Conservation (phyloP, 2,329 filamentous ascomycete species). For the Pseudopithomyces chartarum region DNA sequence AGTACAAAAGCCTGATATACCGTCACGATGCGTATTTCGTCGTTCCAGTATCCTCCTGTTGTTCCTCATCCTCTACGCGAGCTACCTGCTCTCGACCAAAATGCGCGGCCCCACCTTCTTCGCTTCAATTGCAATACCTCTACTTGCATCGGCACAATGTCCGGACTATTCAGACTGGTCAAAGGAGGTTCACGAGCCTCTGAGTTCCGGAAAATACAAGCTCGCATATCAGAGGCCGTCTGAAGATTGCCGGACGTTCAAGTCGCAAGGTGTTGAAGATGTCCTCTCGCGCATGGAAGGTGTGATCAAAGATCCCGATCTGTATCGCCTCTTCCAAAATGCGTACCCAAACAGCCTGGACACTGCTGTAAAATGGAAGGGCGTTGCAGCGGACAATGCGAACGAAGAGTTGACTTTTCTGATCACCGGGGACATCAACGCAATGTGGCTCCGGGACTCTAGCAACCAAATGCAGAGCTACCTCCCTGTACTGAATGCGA, state of each 20-base stretch:
- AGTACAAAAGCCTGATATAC: constrained; percentile 14
- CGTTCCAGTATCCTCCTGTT: not conserved
- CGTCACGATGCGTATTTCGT: constrained; percentile 11
- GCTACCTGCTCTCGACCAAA: constrained; percentile 9
- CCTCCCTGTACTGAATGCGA: constrained; percentile 63
- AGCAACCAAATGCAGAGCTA: constrained; percentile 76
- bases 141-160: constrained; percentile 42
- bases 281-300: constrained; percentile 40
- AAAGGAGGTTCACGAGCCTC: constrained; percentile 47
- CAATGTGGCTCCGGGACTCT: constrained; percentile 60
- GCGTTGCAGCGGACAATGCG: constrained; percentile 60
- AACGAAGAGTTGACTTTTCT: constrained; percentile 68
- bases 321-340: constrained; percentile 73
- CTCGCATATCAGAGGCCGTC: constrained; percentile 53
- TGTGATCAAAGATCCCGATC: constrained; percentile 59
- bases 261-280: constrained; percentile 50
- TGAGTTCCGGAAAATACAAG: constrained; percentile 50
- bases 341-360: constrained; percentile 77
- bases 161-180: constrained; percentile 53
- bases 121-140: constrained; percentile 20
- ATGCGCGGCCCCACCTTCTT: constrained; percentile 31
- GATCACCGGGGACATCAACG: constrained; percentile 64
- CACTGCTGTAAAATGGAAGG: constrained; percentile 73
- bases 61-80: not conserved
- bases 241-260: constrained; percentile 54